A percentile compares a stretch with the other conserved stretches of the same genome.
Evolutionary conservation across 768 basidiomycete genomes (phyloP).

Genomic region (Pisolithus tinctorius): DNA sequence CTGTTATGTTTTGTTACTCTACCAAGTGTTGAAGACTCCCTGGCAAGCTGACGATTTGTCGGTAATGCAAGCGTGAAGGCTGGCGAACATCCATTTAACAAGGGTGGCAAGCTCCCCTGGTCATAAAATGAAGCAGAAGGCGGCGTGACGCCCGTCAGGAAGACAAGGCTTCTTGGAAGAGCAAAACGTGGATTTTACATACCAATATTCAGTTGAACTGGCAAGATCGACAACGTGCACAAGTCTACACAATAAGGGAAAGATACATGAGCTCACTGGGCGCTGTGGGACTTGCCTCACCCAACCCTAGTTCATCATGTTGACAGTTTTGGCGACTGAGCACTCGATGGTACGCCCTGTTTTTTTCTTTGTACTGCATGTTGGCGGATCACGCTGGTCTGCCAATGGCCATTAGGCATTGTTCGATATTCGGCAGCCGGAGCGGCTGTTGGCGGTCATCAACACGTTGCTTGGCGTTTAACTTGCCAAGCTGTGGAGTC

Average conservation of each 20-base stretch:
- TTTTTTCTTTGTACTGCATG: not conserved
- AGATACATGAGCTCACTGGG: not conserved
- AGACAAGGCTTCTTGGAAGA: not conserved
- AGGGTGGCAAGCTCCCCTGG: constrained; percentile 6
- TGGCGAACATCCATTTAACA: constrained; percentile 16
- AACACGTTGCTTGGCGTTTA: not conserved
- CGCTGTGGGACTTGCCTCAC: not conserved
- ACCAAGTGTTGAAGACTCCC: constrained; percentile 33
- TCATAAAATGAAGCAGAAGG: constrained; percentile 5
- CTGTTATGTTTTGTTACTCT: constrained; percentile 42
- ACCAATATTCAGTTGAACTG: not conserved
- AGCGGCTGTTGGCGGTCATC: not conserved
- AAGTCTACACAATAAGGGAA: not conserved
- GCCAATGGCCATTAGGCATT: not conserved
- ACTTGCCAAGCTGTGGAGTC: not conserved
- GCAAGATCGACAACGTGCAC: not conserved
- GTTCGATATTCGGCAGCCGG: not conserved
- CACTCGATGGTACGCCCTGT: not conserved
- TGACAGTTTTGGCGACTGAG: not conserved
- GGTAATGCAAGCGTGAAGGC: constrained; percentile 32
- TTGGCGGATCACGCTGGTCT: not conserved
- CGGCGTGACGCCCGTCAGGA: not conserved
- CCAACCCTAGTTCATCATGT: not conserved
- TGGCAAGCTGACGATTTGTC: constrained; percentile 33
- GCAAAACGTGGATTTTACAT: not conserved